Percentiles rank a stretch among this genome's conserved stretches.
These are phyloP conservation scores for Ocimum tenuiflorum DNA, from an alignment of 257 asterid species.

Conservation along the genomic window DNA sequence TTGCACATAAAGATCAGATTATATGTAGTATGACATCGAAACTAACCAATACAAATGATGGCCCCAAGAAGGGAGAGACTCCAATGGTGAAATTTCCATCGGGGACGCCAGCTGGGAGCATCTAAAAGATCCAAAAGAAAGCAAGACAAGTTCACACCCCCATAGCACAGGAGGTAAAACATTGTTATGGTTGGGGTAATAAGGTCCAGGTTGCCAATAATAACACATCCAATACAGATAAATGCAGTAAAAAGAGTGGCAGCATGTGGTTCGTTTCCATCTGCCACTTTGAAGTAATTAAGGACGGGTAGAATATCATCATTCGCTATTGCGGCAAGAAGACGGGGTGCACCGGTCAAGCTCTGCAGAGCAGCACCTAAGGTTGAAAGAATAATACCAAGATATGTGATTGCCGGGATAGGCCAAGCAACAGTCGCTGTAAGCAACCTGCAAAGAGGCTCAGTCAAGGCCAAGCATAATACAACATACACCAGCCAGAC, in stretches of 20 bases:
- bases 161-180: conserved; percentile 96
- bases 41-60: conserved; percentile 71
- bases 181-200: conserved; percentile 93
- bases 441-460: conserved; percentile 73
- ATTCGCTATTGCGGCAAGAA: conserved; percentile 97
- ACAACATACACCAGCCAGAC: not conserved
- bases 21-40: not conserved
- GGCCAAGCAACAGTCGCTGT: conserved; percentile 99
- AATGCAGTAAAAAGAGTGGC: conserved; percentile 95
- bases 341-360: conserved; percentile 96
- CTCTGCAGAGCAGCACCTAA: conserved; percentile 99
- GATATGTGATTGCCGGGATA: conserved; percentile 68
- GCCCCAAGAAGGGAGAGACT: conserved; percentile 98
- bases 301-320: conserved; percentile 96
- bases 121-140: conserved; percentile 94
- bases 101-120: conserved; percentile 99
- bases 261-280: conserved; percentile 77
- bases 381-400: conserved; percentile 95
- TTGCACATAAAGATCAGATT: not conserved
- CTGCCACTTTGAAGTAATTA: conserved; percentile 86
- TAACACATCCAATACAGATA: conserved; percentile 81
- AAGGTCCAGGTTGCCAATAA: conserved; percentile 91
- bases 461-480: conserved; percentile 25
- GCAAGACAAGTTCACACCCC: conserved; percentile 93
- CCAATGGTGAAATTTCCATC: conserved; percentile 99